Evolutionary conservation across 495 filamentous ascomycete species (phyloP), one percentile per base, ranked within the genome.

Genomic region (Talaromyces wortmannii): DNA sequence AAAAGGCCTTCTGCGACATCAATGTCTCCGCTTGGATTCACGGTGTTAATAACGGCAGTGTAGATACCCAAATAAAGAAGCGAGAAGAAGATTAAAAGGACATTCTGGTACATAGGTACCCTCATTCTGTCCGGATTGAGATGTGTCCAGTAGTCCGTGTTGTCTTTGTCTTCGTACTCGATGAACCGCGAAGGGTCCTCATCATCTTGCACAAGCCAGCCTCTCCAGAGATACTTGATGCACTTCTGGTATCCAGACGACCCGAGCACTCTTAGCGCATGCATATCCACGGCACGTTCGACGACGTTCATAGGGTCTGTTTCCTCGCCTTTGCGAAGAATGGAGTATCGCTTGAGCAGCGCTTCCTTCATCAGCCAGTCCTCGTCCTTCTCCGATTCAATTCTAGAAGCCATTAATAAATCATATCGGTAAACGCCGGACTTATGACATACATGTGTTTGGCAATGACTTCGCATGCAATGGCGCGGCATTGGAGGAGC

Each of bases 191-290:
- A 82, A 5, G 92, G 90, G 61, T 97, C 91, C 43, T 88, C 81
- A 53, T 95, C 88, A 57, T 97, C 89, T 64, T 97, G 94, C 10
- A 92, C 82, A n/a, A 96, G 78, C 94, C 94, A 98, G 43, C 94
- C 94, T 55, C 80, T 82, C 94, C 94, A 98, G 48, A 98, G 85
- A 61, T 90, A 92, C 46, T 76, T 81, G 62, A 97, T 89, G 64
- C 92, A 97, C 68, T 87, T 94, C 62, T 98, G 94, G 63, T 96
- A 98, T n/a, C 92, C 91, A 1, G 89, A 89, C 12, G 86, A 90
- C 13, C 89, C 88, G 56, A 97, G 97, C 30, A 97, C 80, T 29
- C 82, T 77, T 16, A 97, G 73, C 6, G 92, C 90, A 66, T 97
- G 92, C 15, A 97, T 77, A 66, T 98, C 94, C 42, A 97, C 90